Evolutionary conservation across 306 rosid species (phyloP), one percentile per base, ranked within the genome.

Genomic region (Senna siamea): DNA sequence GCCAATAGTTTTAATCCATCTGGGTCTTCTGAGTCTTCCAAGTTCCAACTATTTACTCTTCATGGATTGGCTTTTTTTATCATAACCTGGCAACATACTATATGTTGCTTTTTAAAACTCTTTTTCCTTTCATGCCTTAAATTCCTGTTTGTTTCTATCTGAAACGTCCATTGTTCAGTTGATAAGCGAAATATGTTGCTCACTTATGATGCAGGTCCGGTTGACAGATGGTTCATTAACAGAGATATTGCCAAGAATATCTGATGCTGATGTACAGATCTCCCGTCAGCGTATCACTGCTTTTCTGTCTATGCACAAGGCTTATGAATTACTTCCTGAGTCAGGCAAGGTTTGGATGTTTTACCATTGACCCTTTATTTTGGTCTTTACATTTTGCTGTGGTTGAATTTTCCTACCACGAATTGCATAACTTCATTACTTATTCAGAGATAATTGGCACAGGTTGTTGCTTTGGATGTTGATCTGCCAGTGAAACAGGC

Each of bases 401-500:
- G 34, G 66, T 57, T 44, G 43, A 69, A 72, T 18, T 61, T 75
- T 56, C 47, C 68, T 18, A 17, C 35, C 23, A 37, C 32, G 66
- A 72, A 66, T 48, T 68, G 50, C 72, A 22, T 50, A 26, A n/a
- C 13, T 19, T 62, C 50, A 9, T 71, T 63, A 2, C 61, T 74
- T 18, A 76, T 67, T 62, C 55, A 66, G 47, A 54, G 53, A 52
- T 68, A 62, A 52, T 62, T 75, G 77, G 55, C 58, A 57, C 85
- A 93, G 98, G 90, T 93, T 86, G 87, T 93, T 34, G 92, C 96
- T 51, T 87, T 93, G 88, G 97, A 89, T 70, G 87, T 89, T 83
- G 92, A 93, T 73, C 57, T 93, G 78, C 98, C 97, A 19, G 96
- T 93, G 78, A 90, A 93, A 86, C 92, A 93, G 82, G 96, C 97